A percentile compares a stretch with the other conserved stretches of the same genome.
Evolutionary conservation across 352 stramenopile species (phyloP).

Genomic region (Phytophthora hybrid): DNA sequence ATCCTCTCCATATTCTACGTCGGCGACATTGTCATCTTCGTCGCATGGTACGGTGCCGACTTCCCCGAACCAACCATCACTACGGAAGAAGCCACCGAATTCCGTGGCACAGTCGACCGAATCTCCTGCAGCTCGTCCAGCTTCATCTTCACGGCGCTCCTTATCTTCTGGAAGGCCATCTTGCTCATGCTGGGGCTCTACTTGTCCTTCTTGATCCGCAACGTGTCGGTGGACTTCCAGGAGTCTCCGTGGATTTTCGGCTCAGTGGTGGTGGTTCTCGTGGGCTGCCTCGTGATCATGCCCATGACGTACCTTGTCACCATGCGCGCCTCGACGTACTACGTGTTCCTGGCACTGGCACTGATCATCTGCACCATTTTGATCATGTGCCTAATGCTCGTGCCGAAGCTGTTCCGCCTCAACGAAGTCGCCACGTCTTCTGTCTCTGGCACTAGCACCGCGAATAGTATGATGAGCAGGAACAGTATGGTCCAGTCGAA

Average conservation of each 20-base stretch:
- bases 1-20: conserved; percentile 46
- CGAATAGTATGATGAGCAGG: conserved; percentile 2
- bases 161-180: conserved; percentile 71
- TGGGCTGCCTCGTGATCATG: conserved; percentile 55
- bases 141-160: conserved; percentile 60
- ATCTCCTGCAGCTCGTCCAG: conserved; percentile 49
- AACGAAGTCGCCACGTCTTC: conserved; percentile 20
- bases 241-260: conserved; percentile 74
- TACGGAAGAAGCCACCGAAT: conserved; percentile 28
- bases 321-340: conserved; percentile 48
- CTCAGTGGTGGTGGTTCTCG: conserved; percentile 56
- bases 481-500: neutral
- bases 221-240: conserved; percentile 74
- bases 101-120: conserved; percentile 38
- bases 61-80: conserved; percentile 40
- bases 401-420: conserved; percentile 52
- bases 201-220: conserved; percentile 67
- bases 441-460: neutral
- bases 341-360: conserved; percentile 38
- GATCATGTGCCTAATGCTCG: conserved; percentile 57
- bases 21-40: conserved; percentile 50
- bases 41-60: conserved; percentile 44
- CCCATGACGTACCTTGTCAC: conserved; percentile 61
- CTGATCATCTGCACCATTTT: conserved; percentile 46
- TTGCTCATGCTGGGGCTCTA: conserved; percentile 54